Percentiles rank a stretch among this genome's conserved stretches.
Conservation (phyloP, 2,329 filamentous ascomycete species). For the Colletotrichum navitas region DNA sequence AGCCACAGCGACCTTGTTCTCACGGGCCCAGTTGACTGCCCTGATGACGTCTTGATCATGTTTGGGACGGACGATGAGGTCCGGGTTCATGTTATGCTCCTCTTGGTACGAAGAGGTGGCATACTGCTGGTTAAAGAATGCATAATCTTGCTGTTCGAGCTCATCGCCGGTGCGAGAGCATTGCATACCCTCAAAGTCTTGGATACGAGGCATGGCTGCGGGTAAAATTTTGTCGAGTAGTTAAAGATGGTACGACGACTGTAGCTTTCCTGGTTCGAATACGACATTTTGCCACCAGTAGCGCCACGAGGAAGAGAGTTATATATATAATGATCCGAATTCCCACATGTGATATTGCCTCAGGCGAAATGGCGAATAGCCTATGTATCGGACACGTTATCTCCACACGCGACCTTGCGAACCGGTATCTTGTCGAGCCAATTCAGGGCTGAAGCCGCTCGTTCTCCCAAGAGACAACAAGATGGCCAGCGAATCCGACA, state of each 20-base stretch:
- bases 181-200: slow-evolving; percentile 34
- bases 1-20: slow-evolving; percentile 57
- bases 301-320: no score
- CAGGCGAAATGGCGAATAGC: no score
- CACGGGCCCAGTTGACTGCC: slow-evolving; percentile 56
- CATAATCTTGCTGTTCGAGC: slow-evolving; percentile 21
- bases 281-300: not conserved
- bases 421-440: not conserved
- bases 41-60: slow-evolving; percentile 57
- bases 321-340: not conserved
- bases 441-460: not conserved
- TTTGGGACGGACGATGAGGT: slow-evolving; percentile 58
- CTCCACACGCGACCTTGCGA: not conserved
- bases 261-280: not conserved
- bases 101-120: slow-evolving; percentile 57
- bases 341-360: not conserved
- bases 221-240: not conserved
- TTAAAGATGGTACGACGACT: not conserved
- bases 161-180: slow-evolving; percentile 30
- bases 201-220: slow-evolving; percentile 23
- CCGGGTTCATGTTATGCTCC: slow-evolving; percentile 59
- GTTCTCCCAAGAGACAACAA: not conserved
- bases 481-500: slow-evolving; percentile 3
- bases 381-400: not conserved
- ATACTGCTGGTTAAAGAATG: slow-evolving; percentile 53